Percentiles rank a stretch among this genome's conserved stretches.
Evolutionary conservation across 176 grass and related monocot species (phyloP).

Genomic region (Zea luxurians): DNA sequence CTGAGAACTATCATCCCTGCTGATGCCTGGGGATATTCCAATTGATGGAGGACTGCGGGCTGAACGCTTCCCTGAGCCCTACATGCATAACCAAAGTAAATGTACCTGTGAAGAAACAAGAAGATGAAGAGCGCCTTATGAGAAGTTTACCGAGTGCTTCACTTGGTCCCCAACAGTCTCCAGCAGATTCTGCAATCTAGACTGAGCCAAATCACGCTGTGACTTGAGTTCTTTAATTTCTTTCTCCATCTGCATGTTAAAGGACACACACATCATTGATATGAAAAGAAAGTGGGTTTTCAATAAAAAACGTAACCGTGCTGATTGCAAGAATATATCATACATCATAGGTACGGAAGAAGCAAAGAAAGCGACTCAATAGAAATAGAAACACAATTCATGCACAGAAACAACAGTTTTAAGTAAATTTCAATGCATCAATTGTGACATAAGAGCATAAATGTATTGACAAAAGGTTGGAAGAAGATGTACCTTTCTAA

Average conservation of each 20-base stretch:
- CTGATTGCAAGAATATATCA: not conserved
- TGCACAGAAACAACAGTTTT: not conserved
- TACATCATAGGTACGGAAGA: not conserved
- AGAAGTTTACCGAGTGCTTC: conserved; percentile 53
- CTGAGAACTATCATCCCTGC: conserved; percentile 47
- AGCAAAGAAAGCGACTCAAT: not conserved
- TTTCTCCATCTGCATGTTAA: conserved; percentile 73
- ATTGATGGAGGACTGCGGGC: conserved; percentile 55
- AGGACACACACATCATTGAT: conserved; percentile 27
- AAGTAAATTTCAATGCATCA: conserved; percentile 12
- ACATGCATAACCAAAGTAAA: conserved; percentile 41
- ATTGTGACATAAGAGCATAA: not conserved
- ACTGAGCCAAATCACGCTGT: conserved; percentile 68
- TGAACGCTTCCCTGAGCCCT: conserved; percentile 57
- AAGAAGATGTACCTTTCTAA: conserved; percentile 61
- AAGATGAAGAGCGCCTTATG: not conserved
- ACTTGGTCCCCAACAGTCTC: conserved; percentile 56
- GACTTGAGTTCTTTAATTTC: conserved; percentile 87
- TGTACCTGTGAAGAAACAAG: conserved; percentile 9
- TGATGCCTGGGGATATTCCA: conserved; percentile 38
- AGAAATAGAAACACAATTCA: not conserved
- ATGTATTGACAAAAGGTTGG: not conserved
- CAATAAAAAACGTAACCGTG: not conserved
- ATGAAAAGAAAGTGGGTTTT: conserved; percentile 11
- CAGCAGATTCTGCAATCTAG: conserved; percentile 72